These are phyloP conservation scores for Phlebiopsis gigantea DNA, from an alignment of 768 basidiomycete genomes.

Conservation along the genomic window DNA sequence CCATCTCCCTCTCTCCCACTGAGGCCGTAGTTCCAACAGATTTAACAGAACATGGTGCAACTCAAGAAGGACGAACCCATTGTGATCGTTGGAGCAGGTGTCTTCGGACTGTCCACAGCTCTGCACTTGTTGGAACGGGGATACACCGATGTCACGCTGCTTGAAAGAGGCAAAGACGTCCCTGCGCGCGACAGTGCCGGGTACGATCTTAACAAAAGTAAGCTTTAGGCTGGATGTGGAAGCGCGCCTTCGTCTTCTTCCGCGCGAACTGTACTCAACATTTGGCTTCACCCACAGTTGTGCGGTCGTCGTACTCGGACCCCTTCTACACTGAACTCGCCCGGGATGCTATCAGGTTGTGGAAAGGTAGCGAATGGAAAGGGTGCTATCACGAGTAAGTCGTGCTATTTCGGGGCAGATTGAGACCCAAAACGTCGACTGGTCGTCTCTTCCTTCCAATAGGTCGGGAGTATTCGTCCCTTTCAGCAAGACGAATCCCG, in stretches of 20 bases:
- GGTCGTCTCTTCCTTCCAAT: background rate
- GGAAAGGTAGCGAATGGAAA: conserved; percentile 70
- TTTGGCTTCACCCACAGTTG: conserved; percentile 37
- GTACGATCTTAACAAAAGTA: conserved; percentile 44
- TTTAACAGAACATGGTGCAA: background rate
- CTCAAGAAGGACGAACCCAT: conserved; percentile 17
- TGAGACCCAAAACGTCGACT: background rate
- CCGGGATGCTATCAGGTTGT: conserved; percentile 68
- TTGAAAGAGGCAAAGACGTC: conserved; percentile 63
- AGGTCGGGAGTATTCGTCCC: conserved; percentile 71
- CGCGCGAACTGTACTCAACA: background rate
- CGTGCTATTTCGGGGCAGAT: background rate
- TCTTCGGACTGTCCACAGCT: conserved; percentile 86
- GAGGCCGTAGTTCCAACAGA: too few relatives aligned
- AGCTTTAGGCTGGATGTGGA: background rate
- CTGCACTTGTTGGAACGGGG: conserved; percentile 68
- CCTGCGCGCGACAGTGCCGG: conserved; percentile 84
- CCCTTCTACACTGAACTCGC: conserved; percentile 65
- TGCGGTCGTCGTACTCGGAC: conserved; percentile 71
- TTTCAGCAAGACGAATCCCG: conserved; percentile 26
- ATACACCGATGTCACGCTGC: conserved; percentile 63
- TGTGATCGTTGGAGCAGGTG: conserved; percentile 76
- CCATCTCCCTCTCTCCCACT: background rate
- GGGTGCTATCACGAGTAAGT: conserved; percentile 80
- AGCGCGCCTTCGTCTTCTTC: background rate